A percentile compares a stretch with the other conserved stretches of the same genome.
These are phyloP conservation scores for Xylaria arbuscula DNA, from an alignment of 2,329 filamentous ascomycete genomes.

Conservation along the genomic window DNA sequence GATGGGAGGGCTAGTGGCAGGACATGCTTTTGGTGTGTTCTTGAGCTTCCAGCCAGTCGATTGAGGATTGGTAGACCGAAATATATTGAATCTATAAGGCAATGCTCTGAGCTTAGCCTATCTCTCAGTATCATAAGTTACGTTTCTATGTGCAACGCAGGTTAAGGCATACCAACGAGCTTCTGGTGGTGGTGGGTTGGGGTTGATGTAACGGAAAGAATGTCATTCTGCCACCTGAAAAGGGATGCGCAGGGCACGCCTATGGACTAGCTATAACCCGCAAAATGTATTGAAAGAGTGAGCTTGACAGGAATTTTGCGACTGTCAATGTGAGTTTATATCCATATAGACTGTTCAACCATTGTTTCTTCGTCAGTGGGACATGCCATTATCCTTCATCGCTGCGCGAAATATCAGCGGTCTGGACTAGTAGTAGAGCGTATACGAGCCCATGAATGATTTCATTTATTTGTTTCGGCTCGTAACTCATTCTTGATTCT, in stretches of 20 bases:
- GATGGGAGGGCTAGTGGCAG: no score
- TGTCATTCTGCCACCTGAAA: background rate
- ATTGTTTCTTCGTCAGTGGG: background rate
- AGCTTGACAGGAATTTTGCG: background rate
- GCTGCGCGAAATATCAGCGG: background rate
- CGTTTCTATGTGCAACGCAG: background rate
- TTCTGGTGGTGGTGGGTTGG: no score
- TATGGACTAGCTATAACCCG: background rate
- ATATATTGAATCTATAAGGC: background rate
- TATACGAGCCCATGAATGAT: background rate
- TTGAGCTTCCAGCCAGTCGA: background rate
- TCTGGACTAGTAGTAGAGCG: background rate
- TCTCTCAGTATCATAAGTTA: background rate
- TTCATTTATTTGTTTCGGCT: conserved; percentile 11
- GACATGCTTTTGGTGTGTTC: background rate
- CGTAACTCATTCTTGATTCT: conserved; percentile 16
- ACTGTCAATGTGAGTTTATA: background rate
- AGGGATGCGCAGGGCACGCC: background rate
- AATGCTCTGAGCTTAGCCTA: background rate
- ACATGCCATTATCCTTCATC: no score
- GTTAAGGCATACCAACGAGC: background rate
- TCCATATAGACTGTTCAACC: background rate
- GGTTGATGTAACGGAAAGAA: background rate
- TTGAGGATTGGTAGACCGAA: background rate
- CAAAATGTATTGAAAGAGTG: background rate